Evolutionary conservation across 768 basidiomycete species (phyloP).

Genomic region (Calvatia gigantea): DNA sequence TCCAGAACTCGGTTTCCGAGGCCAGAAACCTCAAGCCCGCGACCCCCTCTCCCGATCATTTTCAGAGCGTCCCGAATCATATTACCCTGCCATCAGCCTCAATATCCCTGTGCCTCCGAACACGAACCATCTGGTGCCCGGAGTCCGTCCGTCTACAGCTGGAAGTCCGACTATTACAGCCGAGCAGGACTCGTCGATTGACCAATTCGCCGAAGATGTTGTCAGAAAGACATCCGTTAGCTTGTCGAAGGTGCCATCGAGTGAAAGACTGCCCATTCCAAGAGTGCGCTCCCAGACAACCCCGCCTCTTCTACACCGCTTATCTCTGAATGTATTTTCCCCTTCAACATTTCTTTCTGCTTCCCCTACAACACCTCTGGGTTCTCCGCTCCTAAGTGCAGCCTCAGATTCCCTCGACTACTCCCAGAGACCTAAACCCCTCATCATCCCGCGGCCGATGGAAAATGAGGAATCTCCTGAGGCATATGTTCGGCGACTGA

Average conservation of each 20-base stretch:
- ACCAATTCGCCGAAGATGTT: not conserved
- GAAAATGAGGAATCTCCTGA: slow-evolving; percentile 64
- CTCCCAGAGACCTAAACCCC: slow-evolving; percentile 35
- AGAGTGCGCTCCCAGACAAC: slow-evolving; percentile 52
- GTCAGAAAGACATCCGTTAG: slow-evolving; percentile 13
- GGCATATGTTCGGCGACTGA: slow-evolving; percentile 63
- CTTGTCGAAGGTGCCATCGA: slow-evolving; percentile 15
- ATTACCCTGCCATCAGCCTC: not conserved
- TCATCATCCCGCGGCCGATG: slow-evolving; percentile 47
- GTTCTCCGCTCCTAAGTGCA: slow-evolving; percentile 17
- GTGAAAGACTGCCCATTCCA: slow-evolving; percentile 10
- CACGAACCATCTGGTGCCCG: slow-evolving; percentile 13
- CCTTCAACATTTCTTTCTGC: slow-evolving; percentile 31
- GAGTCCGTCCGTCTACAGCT: slow-evolving; percentile 15
- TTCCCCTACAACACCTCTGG: slow-evolving; percentile 17
- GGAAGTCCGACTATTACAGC: not conserved
- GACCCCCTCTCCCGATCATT: not conserved
- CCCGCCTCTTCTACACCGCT: slow-evolving; percentile 65
- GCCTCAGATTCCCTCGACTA: slow-evolving; percentile 13
- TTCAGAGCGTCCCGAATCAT: slow-evolving; percentile 4
- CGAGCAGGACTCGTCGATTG: not conserved
- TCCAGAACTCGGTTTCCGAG: not conserved
- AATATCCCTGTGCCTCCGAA: not conserved
- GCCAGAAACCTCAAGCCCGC: slow-evolving; percentile 7
- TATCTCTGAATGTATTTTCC: slow-evolving; percentile 65